phyloP scores from a whole-genome alignment of 2,329 filamentous ascomycete genomes.

The Fragosphaeria purpurea region DNA sequence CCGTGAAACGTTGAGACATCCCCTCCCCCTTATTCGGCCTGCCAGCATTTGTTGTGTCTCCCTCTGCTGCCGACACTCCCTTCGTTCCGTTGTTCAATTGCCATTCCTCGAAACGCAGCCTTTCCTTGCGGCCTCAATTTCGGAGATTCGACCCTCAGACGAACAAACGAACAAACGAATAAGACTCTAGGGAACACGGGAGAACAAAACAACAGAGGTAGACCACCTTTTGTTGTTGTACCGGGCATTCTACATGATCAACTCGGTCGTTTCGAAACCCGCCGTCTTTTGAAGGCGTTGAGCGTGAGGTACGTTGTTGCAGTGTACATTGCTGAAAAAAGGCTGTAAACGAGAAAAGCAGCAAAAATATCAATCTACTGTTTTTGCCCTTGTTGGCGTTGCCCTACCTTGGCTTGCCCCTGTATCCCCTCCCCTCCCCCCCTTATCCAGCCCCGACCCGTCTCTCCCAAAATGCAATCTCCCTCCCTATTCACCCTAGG shows the following conservation, averaged over 20 bases:
- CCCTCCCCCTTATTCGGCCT: background rate
- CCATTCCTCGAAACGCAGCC: background rate
- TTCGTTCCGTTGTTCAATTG: background rate
- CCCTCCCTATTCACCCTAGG: background rate
- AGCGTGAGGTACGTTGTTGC: slow-evolving; percentile 14
- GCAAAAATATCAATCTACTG: no score
- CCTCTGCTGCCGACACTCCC: background rate
- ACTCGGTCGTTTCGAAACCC: slow-evolving; percentile 11
- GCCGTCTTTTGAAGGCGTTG: slow-evolving; percentile 14
- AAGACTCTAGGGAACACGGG: background rate
- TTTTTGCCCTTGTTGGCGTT: no score
- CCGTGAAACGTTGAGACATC: no score
- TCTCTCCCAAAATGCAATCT: background rate
- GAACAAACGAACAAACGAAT: background rate
- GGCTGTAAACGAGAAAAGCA: no score
- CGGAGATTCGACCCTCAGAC: background rate
- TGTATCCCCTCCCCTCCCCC: no score
- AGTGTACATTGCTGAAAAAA: no score
- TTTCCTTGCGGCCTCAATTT: background rate
- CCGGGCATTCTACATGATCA: slow-evolving; percentile 15
- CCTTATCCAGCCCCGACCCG: no score
- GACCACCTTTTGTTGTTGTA: slow-evolving; percentile 6
- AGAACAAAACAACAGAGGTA: background rate
- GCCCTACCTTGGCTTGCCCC: no score
- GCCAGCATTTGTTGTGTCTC: background rate